Base-by-base conservation (phyloP, 2,329 filamentous ascomycete species). In the Lomentospora prolificans region DNA sequence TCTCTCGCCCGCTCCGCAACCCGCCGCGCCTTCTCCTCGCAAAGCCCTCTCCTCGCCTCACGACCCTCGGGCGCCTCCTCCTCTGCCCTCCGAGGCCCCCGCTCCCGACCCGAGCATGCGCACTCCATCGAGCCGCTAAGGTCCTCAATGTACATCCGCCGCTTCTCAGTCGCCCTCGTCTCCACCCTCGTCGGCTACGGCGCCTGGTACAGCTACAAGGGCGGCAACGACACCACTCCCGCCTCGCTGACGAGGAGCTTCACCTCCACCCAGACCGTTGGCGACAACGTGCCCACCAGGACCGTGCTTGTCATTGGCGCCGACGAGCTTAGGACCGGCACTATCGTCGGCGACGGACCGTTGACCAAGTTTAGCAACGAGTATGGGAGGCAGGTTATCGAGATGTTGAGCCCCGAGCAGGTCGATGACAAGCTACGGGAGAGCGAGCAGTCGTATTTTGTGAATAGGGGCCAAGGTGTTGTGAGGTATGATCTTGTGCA, bases 331-430 rank as follows among this genome's bases (percentile, higher is more conserved):
- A 92, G 91, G 66, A 94, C 92, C 9, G 88, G 89, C 24, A 88
- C 89, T 7, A 85, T 96, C 60, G 84, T 90, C 17, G 89, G 88
- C 58, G 88, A 95, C 64, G 87, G 85, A 5, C 90, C 92, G 19
- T 82, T 99, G 58, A 88, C 87, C 50, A 99, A 99, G 73, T 81
- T 88, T 64, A 90, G 87, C 3, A 87, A 91, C 71, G 87, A 90
- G 67, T 87, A 87, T 68, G 90, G 90, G 28, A 82, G 86, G 61
- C 89, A 87, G 66, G 86, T 96, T 31, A 77, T 99, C 58, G 92
- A 96, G 75, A 99, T 99, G 92, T 77, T 99, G 70, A 95, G 89
- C 9, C 88, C 92, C 1, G 92, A 96, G 58, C 91, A 99, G 76
- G 90, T 90, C 24, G 95, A 90, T 12, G 82, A 89, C 65, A 95